These are phyloP conservation scores for Dioscorea cayenensis DNA, from an alignment of 116 monocot species.

Conservation along the genomic window DNA sequence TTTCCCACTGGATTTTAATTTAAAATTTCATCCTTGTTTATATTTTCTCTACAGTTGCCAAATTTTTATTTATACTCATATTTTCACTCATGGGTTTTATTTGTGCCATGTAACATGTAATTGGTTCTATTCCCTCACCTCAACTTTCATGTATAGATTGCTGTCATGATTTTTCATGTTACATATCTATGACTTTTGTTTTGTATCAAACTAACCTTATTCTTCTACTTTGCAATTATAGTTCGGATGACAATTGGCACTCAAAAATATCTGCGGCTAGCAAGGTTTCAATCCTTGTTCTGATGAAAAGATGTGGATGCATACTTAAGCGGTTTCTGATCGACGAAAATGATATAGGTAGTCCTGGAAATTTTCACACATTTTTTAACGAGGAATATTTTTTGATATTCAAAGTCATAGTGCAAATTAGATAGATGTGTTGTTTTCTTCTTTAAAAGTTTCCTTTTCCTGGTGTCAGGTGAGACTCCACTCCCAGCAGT, in stretches of 20 bases:
- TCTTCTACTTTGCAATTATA: conserved; percentile 35
- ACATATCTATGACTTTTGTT: conserved; percentile 1
- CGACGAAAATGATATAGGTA: conserved; percentile 86
- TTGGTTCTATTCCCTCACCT: not conserved
- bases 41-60: no score
- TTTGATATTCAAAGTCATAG: no score
- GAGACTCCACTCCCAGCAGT: conserved; percentile 58
- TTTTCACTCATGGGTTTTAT: not conserved
- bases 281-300: conserved; percentile 62
- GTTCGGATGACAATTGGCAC: conserved; percentile 39
- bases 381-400: not conserved
- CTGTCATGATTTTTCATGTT: no score
- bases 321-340: conserved; percentile 69
- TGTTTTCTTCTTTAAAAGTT: not conserved
- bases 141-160: not conserved
- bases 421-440: no score
- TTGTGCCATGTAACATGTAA: not conserved
- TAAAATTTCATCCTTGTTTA: no score
- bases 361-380: not conserved
- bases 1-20: no score
- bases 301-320: conserved; percentile 67
- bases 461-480: conserved; percentile 29
- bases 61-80: no score
- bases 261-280: conserved; percentile 60
- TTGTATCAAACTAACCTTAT: not conserved